Conservation (phyloP, 2,329 filamentous ascomycete genomes). For the Hypoxylon rubiginosum region DNA sequence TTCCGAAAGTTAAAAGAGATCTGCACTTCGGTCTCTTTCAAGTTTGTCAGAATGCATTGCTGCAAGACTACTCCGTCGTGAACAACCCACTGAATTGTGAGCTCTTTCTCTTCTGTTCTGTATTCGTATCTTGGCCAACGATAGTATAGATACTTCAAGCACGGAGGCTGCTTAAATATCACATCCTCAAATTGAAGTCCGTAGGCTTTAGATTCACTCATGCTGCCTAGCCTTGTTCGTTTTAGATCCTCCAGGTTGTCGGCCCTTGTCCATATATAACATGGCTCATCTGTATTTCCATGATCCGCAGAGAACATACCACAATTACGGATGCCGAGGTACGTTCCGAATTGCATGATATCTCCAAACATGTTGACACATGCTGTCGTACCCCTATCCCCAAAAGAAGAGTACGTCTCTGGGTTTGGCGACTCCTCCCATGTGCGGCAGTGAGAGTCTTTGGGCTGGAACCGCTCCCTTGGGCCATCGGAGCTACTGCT, state of each 20-base stretch:
- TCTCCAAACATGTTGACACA: constrained; percentile 25
- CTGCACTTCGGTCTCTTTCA: constrained; percentile 1
- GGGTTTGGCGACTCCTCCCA: constrained; percentile 2
- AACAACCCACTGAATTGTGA: constrained; percentile 25
- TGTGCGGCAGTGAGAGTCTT: background rate
- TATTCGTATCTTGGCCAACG: constrained; percentile 14
- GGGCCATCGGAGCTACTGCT: too few relatives aligned
- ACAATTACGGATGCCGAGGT: constrained; percentile 4
- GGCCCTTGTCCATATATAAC: background rate
- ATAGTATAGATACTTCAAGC: constrained; percentile 7
- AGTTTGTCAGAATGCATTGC: constrained; percentile 11
- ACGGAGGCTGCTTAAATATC: background rate
- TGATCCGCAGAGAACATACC: constrained; percentile 27
- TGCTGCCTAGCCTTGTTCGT: background rate
- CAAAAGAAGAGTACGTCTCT: constrained; percentile 13
- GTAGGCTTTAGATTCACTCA: background rate
- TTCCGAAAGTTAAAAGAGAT: constrained; percentile 1
- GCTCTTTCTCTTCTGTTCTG: background rate
- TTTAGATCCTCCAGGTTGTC: background rate
- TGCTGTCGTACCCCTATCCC: constrained; percentile 28
- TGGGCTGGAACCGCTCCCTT: too few relatives aligned
- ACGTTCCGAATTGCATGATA: constrained; percentile 28
- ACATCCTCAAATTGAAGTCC: constrained; percentile 4
- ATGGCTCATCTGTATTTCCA: background rate
- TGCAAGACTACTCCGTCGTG: constrained; percentile 20